Conservation (phyloP, 2,329 filamentous ascomycete species). For the Fusarium heterosporum region DNA sequence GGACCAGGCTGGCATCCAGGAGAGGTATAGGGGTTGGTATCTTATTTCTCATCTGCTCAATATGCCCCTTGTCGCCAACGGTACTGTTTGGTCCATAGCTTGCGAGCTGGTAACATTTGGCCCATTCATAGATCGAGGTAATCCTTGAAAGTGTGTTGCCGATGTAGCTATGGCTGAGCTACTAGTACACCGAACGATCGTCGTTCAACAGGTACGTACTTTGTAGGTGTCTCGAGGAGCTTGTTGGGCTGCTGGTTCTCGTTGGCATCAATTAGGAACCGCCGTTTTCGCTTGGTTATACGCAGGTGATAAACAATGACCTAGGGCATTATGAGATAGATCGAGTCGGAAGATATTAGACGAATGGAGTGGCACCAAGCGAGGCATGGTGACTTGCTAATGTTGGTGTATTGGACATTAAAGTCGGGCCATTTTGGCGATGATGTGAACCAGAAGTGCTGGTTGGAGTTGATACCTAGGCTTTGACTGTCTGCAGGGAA, state of each 20-base stretch:
- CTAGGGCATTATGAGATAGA: constrained; percentile 28
- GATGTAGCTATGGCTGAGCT: neutral
- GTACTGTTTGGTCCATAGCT: constrained; percentile 44
- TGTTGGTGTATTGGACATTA: constrained; percentile 28
- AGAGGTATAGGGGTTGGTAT: constrained; percentile 19
- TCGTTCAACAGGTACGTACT: constrained; percentile 3
- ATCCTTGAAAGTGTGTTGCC: constrained; percentile 33
- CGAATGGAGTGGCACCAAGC: constrained; percentile 37
- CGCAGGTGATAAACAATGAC: constrained; percentile 5
- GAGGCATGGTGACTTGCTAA: constrained; percentile 36
- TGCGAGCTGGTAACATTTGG: constrained; percentile 26
- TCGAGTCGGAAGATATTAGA: constrained; percentile 26
- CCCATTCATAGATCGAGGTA: constrained; percentile 25
- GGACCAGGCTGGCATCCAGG: constrained; percentile 38
- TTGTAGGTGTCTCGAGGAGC: constrained; percentile 2
- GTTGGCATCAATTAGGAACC: neutral
- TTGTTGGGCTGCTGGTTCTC: neutral
- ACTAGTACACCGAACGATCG: constrained; percentile 4
- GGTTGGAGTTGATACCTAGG: neutral
- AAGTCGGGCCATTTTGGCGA: constrained; percentile 32
- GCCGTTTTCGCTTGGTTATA: constrained; percentile 5
- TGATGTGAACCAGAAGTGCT: constrained; percentile 30
- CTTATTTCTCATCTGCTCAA: constrained; percentile 22
- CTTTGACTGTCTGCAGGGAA: neutral
- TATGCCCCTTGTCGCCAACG: constrained; percentile 34